phyloP scores from a whole-genome alignment of 768 basidiomycete genomes.

The Leucosporidium yakuticum region DNA sequence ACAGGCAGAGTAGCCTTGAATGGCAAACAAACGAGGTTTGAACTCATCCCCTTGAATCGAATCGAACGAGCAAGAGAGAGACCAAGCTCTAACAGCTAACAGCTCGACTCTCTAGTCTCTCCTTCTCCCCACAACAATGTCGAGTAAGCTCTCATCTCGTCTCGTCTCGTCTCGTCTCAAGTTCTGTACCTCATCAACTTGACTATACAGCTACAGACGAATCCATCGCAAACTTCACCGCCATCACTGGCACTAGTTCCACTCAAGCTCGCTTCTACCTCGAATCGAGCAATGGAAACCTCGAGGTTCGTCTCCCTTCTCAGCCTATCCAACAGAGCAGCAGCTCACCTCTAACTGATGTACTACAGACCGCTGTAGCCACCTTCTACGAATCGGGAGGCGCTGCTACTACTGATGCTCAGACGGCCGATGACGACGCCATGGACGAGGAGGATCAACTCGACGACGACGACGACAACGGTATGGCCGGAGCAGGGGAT shows the following conservation, averaged over 20 bases:
- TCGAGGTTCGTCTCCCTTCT: slow-evolving; percentile 6
- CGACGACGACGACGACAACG: slow-evolving; percentile 16
- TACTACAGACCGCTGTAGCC: slow-evolving; percentile 24
- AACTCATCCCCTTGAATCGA: too few relatives aligned
- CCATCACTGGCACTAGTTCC: slow-evolving; percentile 19
- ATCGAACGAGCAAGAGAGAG: too few relatives aligned
- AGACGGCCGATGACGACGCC: background rate
- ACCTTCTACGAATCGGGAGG: slow-evolving; percentile 30
- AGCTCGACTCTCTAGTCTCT: too few relatives aligned
- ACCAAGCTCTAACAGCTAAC: too few relatives aligned
- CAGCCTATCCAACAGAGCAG: too few relatives aligned
- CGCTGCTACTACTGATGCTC: background rate
- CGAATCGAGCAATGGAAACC: slow-evolving; percentile 27
- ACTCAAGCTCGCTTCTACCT: slow-evolving; percentile 36
- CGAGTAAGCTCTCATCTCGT: too few relatives aligned
- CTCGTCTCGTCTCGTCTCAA: too few relatives aligned
- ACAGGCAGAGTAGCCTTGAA: slow-evolving; percentile 11
- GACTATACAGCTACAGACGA: too few relatives aligned
- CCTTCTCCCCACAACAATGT: too few relatives aligned
- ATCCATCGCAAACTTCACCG: background rate
- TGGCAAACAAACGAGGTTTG: slow-evolving; percentile 14
- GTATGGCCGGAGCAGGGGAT: too few relatives aligned
- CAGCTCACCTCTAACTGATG: background rate
- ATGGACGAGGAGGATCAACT: slow-evolving; percentile 8
- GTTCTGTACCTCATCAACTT: too few relatives aligned